Evolutionary conservation across 495 filamentous ascomycete genomes (phyloP), one percentile per base, ranked within the genome.

Genomic region (Neurospora sp.): DNA sequence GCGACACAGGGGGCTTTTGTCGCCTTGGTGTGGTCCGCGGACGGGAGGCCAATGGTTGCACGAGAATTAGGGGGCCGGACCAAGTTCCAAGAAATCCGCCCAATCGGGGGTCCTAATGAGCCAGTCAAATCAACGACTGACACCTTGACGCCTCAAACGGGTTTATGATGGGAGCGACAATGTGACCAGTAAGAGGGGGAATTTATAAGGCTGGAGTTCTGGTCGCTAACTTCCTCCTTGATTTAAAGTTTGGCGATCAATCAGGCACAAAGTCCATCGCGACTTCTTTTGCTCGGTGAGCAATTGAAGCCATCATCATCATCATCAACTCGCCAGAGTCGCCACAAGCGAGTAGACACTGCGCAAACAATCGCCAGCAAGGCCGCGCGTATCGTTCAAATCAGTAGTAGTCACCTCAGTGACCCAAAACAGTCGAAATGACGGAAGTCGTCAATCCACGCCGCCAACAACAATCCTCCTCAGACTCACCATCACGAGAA

Each of bases 391-490:
- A 23, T 12, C 20, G 4, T 54, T 49, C 1, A 49, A 23, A 12
- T 1, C 46, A 49, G 2, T 8, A 49, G 44, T n/a, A n/a, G n/a
- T 20, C 18, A 49, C 16, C 41, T 42, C 44, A n/a, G 44, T 49
- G 18, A n/a, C n/a, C 3, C n/a, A 11, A 49, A n/a, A 20, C 44
- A 39, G 35, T 60, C 70, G 35, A 75, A 69, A 80, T 80, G 79
- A 54, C 78, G 27, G 77, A 80, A 23, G 75, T 77, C 38, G 76
- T 74, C n/a, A 73, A 31, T 23, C 46, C 41, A 3, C 40, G 49
- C n/a, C 23, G 40, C 20, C 71, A 49, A 14, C 40, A 31, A 16
- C 71, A 38, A 31, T 20, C 14, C 3, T 72, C 49, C 16, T 49
- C 49, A 72, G 46, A 54, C 10, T 12, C 46, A 54, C 46, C 20